A percentile compares a stretch with the other conserved stretches of the same genome.
These are phyloP conservation scores for Kuraishia molischiana DNA, from an alignment of 805 yeast genomes.

Conservation along the genomic window DNA sequence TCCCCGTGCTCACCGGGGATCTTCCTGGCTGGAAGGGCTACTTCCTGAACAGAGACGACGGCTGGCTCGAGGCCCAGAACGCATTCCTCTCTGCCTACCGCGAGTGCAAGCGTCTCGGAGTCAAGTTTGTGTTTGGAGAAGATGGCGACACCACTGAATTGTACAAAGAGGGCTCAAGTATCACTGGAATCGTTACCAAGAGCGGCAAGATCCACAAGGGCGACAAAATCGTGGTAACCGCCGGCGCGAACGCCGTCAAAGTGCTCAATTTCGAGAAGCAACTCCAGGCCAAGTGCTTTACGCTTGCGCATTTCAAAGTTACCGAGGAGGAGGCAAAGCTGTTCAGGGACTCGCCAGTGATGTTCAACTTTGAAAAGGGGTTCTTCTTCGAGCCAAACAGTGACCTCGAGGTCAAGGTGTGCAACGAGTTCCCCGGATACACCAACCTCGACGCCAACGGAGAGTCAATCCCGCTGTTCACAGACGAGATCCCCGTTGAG, in stretches of 20 bases:
- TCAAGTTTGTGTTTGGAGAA: conserved; percentile 11
- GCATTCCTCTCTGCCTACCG: conserved; percentile 13
- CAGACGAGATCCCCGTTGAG: conserved; percentile 5
- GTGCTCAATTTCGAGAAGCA: conserved; percentile 19
- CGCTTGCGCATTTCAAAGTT: conserved; percentile 26
- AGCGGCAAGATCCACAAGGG: conserved; percentile 17
- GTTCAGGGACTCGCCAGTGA: conserved; percentile 28
- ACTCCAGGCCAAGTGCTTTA: conserved; percentile 26
- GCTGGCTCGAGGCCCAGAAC: conserved; percentile 18
- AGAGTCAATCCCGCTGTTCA: neutral
- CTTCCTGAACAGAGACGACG: conserved; percentile 20
- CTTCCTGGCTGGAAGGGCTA: conserved; percentile 9
- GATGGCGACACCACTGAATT: conserved; percentile 9
- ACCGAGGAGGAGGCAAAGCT: conserved; percentile 22
- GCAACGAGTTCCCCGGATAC: conserved; percentile 26
- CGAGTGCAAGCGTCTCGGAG: conserved; percentile 11
- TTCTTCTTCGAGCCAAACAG: conserved; percentile 26
- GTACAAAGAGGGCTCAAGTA: conserved; percentile 8
- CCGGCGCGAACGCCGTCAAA: conserved; percentile 27
- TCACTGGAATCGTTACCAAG: conserved; percentile 6
- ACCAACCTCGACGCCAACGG: conserved; percentile 10
- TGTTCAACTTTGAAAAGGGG: conserved; percentile 26
- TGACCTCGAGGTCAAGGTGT: conserved; percentile 19
- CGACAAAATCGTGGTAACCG: conserved; percentile 20
- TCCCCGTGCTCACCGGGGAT: conserved; percentile 7